Base-by-base conservation (phyloP, 2,329 filamentous ascomycete genomes). In the Arachnomyces sp. region DNA sequence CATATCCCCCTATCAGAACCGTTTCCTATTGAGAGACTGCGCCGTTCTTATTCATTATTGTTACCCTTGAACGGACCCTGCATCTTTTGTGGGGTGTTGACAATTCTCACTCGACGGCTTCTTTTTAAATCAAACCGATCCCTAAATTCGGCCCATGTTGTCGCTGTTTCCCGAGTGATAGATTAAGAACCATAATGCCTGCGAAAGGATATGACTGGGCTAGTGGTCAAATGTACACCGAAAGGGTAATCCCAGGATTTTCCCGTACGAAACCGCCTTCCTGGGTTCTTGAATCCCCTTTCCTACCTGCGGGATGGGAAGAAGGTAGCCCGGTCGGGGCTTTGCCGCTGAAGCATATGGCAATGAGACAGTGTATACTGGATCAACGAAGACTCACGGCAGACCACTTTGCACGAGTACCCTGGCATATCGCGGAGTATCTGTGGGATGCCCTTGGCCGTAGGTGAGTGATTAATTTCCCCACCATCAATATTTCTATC, bases 251-350 rank as follows among this genome's bases (percentile, higher is more conserved):
- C 32, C 39, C 42, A 9, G 39, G 43, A 12, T 28, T 29, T 42
- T 37, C 44, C 34, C 34, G 17, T 9, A 28, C 44, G 2, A 46
- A 48, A 21, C 61, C 60, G 2, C 46, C 58, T 15, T 50, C 55
- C 29, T 67, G 64, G 64, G 54, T 58, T 13, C 60, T 62, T 43
- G 61, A 67, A 28, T 57, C 57, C 1, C 63, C 63, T 2, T 65
- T 56, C 34, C 40, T 63, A 8, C 52, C 57, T 1, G 28, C 43
- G 12, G 52, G 52, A 6, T 57, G 53, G 46, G 54, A 57, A 28
- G 43, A 51, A 14, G 43, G 39, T n/a, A 52, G 45, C 36, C 37
- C 40, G 3, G 13, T 18, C 3, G 63, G 62, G 4, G 51, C 55
- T n/a, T 48, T 57, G 14, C 54, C 59, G 4, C 42, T 67, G 18